Percentiles rank a stretch among this genome's conserved stretches.
Evolutionary conservation across 352 stramenopile species (phyloP).

Genomic region (Peronospora tabacina): DNA sequence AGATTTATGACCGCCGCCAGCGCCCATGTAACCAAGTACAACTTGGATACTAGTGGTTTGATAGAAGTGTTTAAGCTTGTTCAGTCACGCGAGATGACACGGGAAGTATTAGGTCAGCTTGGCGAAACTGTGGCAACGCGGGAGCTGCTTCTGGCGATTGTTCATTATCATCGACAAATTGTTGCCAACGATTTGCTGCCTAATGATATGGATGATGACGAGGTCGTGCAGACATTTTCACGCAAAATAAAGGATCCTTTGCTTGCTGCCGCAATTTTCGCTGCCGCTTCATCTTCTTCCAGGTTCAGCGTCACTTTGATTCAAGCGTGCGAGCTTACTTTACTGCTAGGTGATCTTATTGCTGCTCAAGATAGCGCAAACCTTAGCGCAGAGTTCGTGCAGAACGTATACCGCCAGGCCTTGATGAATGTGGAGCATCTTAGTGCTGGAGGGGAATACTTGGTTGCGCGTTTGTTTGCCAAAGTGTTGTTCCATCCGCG

Average conservation of each 20-base stretch:
- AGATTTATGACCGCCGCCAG: slow-evolving; percentile 40
- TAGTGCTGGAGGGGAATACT: slow-evolving; percentile 42
- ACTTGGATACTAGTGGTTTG: slow-evolving; percentile 31
- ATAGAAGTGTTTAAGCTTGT: slow-evolving; percentile 29
- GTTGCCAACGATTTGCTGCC: slow-evolving; percentile 27
- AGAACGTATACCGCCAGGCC: slow-evolving; percentile 31
- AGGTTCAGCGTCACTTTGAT: slow-evolving; percentile 18
- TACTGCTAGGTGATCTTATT: slow-evolving; percentile 23
- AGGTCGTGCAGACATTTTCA: slow-evolving; percentile 26
- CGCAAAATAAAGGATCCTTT: slow-evolving; percentile 18
- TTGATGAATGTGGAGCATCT: slow-evolving; percentile 38
- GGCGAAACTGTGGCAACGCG: slow-evolving; percentile 13
- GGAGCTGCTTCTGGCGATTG: slow-evolving; percentile 29
- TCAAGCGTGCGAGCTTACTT: slow-evolving; percentile 30
- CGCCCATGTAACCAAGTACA: slow-evolving; percentile 45
- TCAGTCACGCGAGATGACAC: slow-evolving; percentile 16
- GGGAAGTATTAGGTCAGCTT: slow-evolving; percentile 10
- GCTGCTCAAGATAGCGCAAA: slow-evolving; percentile 8
- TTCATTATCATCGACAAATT: slow-evolving; percentile 29
- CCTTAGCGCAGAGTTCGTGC: slow-evolving; percentile 24
- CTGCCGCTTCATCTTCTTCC: slow-evolving; percentile 11
- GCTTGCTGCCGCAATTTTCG: slow-evolving; percentile 14
- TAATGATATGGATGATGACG: slow-evolving; percentile 52
- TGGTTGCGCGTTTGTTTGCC: slow-evolving; percentile 38
- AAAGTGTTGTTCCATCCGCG: slow-evolving; percentile 41